These are phyloP conservation scores for Keqinozyma sinolaborantium DNA, from an alignment of 1,139 yeast species.

Conservation along the genomic window DNA sequence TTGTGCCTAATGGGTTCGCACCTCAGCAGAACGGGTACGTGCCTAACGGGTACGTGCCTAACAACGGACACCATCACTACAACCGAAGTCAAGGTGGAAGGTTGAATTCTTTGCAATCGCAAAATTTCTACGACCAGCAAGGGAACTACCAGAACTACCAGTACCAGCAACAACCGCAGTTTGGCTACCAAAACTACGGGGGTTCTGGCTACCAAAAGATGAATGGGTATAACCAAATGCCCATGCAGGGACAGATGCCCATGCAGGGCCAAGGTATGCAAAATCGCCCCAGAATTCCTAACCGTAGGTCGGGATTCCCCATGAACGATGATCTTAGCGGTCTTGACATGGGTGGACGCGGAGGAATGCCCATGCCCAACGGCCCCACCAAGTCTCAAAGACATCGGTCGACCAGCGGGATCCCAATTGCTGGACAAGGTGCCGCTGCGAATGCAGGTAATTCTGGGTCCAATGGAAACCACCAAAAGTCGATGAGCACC, in stretches of 20 bases:
- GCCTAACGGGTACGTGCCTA: conserved; percentile 2
- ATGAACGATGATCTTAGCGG: conserved; percentile 31
- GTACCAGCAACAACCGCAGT: conserved; percentile 3
- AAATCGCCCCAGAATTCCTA: conserved; percentile 16
- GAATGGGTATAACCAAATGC: background rate
- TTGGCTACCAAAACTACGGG: background rate
- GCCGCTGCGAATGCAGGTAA: no score
- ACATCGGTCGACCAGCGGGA: conserved; percentile 10
- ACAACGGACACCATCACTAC: conserved; percentile 1
- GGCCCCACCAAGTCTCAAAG: conserved; percentile 11
- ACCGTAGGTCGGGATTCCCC: conserved; percentile 33
- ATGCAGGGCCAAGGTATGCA: conserved; percentile 1
- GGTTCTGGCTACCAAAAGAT: background rate
- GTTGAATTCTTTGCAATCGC: conserved; percentile 14
- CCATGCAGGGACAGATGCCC: background rate
- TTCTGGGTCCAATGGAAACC: no score
- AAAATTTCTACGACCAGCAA: conserved; percentile 8
- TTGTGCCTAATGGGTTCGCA: conserved; percentile 1
- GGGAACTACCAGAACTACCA: conserved; percentile 4
- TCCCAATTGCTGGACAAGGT: conserved; percentile 15
- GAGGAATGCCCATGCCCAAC: conserved; percentile 45
- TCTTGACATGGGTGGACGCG: conserved; percentile 47
- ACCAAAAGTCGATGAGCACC: no score
- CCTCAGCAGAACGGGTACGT: no score
- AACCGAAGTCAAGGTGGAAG: conserved; percentile 6